phyloP scores from a whole-genome alignment of 2,329 filamentous ascomycete genomes.

The Microcera coccophila region DNA sequence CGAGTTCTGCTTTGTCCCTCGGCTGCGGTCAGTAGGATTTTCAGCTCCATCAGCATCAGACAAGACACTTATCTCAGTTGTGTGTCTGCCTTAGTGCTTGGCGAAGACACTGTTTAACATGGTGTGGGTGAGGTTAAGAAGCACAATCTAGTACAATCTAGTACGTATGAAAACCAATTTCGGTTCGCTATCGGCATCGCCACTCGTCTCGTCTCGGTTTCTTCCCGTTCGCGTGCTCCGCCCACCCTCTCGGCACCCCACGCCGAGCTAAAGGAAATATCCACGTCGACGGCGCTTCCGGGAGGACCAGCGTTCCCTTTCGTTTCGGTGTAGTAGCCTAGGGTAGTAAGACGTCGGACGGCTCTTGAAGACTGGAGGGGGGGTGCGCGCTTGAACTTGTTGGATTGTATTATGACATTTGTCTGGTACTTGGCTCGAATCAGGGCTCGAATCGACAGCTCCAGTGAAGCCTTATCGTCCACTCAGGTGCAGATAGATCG shows the following conservation, averaged over 20 bases:
- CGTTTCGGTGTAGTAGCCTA: no score
- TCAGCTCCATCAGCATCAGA: neutral
- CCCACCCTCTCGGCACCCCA: neutral
- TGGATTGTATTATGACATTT: no score
- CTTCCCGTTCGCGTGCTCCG: neutral
- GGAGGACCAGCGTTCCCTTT: neutral
- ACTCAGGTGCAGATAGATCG: no score
- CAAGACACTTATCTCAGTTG: neutral
- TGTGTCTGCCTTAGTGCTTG: neutral
- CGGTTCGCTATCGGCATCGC: no score
- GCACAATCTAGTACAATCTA: neutral
- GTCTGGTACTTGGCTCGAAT: neutral
- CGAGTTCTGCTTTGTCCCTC: neutral
- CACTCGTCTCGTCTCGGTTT: neutral
- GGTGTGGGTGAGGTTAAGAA: neutral
- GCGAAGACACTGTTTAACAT: neutral
- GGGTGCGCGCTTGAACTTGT: no score
- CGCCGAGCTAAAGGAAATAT: neutral
- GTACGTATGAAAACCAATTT: neutral
- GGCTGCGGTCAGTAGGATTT: neutral
- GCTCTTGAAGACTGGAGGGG: no score
- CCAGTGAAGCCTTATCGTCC: no score
- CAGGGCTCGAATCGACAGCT: neutral
- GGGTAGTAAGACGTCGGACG: no score
- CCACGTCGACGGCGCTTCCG: constrained; percentile 1